Percentiles rank a stretch among this genome's conserved stretches.
Evolutionary conservation across 202 grass and related monocot genomes (phyloP).

Genomic region (Eragrostis tef): DNA sequence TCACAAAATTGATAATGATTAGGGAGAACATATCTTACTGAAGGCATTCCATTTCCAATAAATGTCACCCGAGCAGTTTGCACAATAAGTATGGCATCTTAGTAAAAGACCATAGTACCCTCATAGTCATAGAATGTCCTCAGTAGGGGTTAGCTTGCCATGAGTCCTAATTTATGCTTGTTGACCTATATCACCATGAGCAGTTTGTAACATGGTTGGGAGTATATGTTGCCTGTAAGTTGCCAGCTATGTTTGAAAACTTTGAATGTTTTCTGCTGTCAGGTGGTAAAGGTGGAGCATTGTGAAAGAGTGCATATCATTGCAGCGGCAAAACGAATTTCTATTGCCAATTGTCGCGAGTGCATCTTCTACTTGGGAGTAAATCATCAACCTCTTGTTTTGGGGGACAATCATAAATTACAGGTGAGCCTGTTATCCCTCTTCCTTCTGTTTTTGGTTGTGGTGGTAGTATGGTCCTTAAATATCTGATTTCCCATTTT

Average conservation of each 20-base stretch:
- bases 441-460: conserved; percentile 23
- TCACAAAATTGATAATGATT: background rate
- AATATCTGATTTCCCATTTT: background rate
- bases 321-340: conserved; percentile 85
- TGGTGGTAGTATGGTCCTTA: background rate
- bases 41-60: background rate
- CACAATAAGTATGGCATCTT: background rate
- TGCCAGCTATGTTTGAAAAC: conserved; percentile 21
- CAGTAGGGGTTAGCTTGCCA: background rate
- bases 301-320: conserved; percentile 97
- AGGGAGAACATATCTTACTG: background rate
- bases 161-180: background rate
- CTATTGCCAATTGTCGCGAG: conserved; percentile 91
- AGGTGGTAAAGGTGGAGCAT: conserved; percentile 96
- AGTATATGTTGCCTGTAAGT: conserved; percentile 7
- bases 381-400: conserved; percentile 82
- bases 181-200: background rate
- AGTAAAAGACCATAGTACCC: background rate
- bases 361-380: conserved; percentile 93
- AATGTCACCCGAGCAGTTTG: background rate
- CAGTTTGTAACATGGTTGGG: too few species aligned
- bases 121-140: background rate
- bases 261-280: conserved; percentile 44
- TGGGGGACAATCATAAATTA: conserved; percentile 98
- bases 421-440: conserved; percentile 62